Evolutionary conservation across 306 rosid genomes (phyloP).

Genomic region (Vachellia collinsii): DNA sequence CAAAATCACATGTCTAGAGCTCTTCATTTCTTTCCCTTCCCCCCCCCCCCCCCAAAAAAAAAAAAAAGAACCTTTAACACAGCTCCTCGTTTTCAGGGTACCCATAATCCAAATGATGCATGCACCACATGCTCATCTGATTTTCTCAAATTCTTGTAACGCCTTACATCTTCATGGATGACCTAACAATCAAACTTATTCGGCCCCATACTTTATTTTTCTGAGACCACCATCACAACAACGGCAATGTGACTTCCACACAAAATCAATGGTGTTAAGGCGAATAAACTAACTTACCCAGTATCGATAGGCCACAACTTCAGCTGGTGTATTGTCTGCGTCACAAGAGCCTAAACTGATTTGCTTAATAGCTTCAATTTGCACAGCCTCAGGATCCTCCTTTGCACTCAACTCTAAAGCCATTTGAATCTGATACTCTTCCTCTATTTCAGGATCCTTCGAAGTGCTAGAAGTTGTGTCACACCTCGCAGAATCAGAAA

Average conservation of each 20-base stretch:
- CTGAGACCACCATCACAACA: constrained; percentile 25
- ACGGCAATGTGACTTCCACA: constrained; percentile 39
- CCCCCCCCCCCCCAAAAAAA: background rate
- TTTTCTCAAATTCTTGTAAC: constrained; percentile 27
- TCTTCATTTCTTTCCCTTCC: constrained; percentile 11
- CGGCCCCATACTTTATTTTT: no score
- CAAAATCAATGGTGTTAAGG: constrained; percentile 34
- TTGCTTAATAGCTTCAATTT: constrained; percentile 97
- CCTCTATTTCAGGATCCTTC: constrained; percentile 86
- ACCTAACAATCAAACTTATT: constrained; percentile 25
- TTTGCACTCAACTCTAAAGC: constrained; percentile 95
- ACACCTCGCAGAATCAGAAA: constrained; percentile 54
- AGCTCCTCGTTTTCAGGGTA: constrained; percentile 19
- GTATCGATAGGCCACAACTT: constrained; percentile 87
- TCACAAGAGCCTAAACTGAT: constrained; percentile 94
- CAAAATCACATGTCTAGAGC: constrained; percentile 32
- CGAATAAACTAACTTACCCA: constrained; percentile 75
- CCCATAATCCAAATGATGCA: constrained; percentile 6
- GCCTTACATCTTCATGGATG: constrained; percentile 32
- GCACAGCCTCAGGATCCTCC: constrained; percentile 99
- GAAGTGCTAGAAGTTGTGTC: constrained; percentile 73
- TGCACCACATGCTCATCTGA: constrained; percentile 29
- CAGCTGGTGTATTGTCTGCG: constrained; percentile 82
- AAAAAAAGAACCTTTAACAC: constrained; percentile 16
- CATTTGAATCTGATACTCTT: constrained; percentile 87